Evolutionary conservation across 257 asterid species (phyloP).

Genomic region (Ehretia macrophylla): DNA sequence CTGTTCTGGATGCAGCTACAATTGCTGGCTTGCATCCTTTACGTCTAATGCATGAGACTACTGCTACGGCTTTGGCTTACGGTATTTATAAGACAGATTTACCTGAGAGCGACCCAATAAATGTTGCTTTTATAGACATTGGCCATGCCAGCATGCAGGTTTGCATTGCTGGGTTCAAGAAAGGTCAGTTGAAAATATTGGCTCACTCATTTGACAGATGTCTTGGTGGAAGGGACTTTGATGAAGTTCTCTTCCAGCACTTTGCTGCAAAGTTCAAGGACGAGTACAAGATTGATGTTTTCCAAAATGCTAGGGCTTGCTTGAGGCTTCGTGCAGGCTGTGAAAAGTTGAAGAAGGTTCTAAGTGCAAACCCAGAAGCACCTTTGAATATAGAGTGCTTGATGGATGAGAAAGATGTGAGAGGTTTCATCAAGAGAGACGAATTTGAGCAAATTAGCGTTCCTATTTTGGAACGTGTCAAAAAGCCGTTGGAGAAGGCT

Average conservation of each 20-base stretch:
- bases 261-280: slow-evolving; percentile 91
- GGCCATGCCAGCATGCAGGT: slow-evolving; percentile 96
- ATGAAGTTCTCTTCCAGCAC: slow-evolving; percentile 78
- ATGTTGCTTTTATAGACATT: slow-evolving; percentile 24
- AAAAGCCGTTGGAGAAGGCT: slow-evolving; percentile 88
- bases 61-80: slow-evolving; percentile 4
- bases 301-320: slow-evolving; percentile 88
- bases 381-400: slow-evolving; percentile 91
- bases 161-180: slow-evolving; percentile 88
- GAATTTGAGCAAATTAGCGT: slow-evolving; percentile 80
- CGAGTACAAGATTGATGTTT: slow-evolving; percentile 85
- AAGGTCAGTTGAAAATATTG: slow-evolving; percentile 87
- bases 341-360: slow-evolving; percentile 84
- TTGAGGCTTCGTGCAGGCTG: slow-evolving; percentile 89
- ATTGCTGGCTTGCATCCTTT: slow-evolving; percentile 7
- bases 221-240: slow-evolving; percentile 95
- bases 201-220: slow-evolving; percentile 86
- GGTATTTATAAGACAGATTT: slow-evolving; percentile 4
- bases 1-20: slow-evolving; percentile 6
- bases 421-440: slow-evolving; percentile 85
- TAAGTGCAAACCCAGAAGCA: slow-evolving; percentile 92
- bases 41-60: slow-evolving; percentile 5
- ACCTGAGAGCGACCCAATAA: slow-evolving; percentile 4
- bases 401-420: slow-evolving; percentile 95
- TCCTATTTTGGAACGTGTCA: slow-evolving; percentile 87